Conservation (phyloP, 805 yeast genomes). For the Saccharomycopsis vini region DNA sequence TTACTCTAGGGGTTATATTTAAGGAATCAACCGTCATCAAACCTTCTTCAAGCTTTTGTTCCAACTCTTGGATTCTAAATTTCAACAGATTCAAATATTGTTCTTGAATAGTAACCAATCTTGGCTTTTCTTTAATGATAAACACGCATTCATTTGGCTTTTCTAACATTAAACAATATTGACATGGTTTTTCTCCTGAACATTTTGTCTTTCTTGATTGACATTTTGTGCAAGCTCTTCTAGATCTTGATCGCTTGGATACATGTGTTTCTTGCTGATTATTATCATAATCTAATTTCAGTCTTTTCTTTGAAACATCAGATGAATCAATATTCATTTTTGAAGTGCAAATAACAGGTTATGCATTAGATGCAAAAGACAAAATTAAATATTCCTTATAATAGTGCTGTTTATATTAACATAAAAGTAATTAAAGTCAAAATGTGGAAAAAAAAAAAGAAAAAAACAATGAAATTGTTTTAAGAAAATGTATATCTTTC, state of each 20-base stretch:
- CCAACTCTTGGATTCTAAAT: constrained; percentile 5
- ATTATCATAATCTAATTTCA: no score
- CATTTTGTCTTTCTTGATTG: constrained; percentile 16
- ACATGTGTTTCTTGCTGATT: background rate
- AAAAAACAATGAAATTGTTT: no score
- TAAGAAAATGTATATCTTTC: no score
- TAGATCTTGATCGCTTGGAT: constrained; percentile 2
- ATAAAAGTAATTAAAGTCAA: no score
- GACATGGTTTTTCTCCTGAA: constrained; percentile 15
- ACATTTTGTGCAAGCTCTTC: constrained; percentile 15
- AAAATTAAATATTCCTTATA: no score
- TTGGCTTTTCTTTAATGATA: constrained; percentile 10
- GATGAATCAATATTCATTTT: no score
- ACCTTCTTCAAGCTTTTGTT: background rate
- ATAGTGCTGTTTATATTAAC: no score
- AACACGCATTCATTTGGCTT: constrained; percentile 11
- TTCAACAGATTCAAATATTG: constrained; percentile 6
- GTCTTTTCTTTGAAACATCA: no score
- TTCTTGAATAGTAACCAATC: constrained; percentile 11
- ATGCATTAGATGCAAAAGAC: no score
- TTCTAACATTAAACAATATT: constrained; percentile 3
- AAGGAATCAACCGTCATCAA: background rate
- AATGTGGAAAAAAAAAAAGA: no score
- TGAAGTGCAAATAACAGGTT: no score
- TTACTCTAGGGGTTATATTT: no score